Base-by-base conservation (phyloP, 495 filamentous ascomycete genomes). In the Rostrohypoxylon terebratum region DNA sequence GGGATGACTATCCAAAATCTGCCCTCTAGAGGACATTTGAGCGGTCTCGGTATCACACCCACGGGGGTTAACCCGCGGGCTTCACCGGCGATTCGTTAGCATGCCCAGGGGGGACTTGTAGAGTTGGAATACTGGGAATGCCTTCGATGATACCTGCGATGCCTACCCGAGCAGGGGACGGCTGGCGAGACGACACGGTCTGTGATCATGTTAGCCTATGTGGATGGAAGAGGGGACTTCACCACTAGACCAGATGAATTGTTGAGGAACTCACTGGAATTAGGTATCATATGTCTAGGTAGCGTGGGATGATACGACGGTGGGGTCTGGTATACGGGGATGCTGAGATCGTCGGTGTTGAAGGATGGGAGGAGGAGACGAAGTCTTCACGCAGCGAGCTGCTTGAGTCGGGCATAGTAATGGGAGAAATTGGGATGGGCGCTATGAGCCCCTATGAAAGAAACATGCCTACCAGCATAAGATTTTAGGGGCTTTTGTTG, bases 171-270 rank as follows among this genome's bases (percentile, higher is more conserved):
- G 34, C 54, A 38, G 54, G 54, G 50, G 16, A 16, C 18, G 21
- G 51, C 16, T 38, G 13, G 28, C 28, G 28, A 28, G 33, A 16
- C 61, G 25, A 65, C 62, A 55, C 38, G 53, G 42, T 23, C 63
- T 66, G 38, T 36, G 28, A 14, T n/a, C 4, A 36, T 10, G 62
- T 57, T 47, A 65, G 62, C 25, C 18, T 66, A 18, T 48, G n/a
- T 31, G 4, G 5, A n/a, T 48, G 13, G 9, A 21, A 42, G 33
- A 5, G 7, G 7, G 40, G 63, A 44, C 11, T 23, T 40, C 5
- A 66, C 63, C 51, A 66, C 63, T 66, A 23, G 51, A 18, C 63
- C 53, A 58, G 53, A 66, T 48, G 53, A 42, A 51, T 11, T 65
- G 34, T 38, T 38, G 34, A 38, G 8, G 7, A 8, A 10, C 34